Conservation (phyloP, 495 filamentous ascomycete genomes). For the Ramalina peruviana region DNA sequence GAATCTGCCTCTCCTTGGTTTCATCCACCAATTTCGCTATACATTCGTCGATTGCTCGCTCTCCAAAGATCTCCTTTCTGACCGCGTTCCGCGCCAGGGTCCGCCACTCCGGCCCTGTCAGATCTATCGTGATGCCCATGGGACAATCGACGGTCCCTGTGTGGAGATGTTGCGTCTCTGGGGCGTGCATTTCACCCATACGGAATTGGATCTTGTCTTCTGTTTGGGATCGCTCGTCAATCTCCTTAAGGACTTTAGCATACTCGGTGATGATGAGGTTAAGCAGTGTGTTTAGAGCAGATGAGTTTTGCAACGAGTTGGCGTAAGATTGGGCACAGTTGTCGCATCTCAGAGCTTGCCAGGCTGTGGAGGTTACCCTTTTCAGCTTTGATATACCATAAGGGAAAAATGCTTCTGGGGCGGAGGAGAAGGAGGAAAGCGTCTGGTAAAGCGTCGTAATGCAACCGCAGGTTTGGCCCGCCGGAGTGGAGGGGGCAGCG, state of each 20-base stretch:
- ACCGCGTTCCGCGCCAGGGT: conserved; percentile 11
- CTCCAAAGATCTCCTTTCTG: conserved; percentile 5
- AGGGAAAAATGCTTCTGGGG: conserved; percentile 8
- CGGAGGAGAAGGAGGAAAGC: conserved; percentile 6
- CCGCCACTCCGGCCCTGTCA: conserved; percentile 11
- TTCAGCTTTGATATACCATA: conserved; percentile 1
- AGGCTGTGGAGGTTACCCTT: background rate
- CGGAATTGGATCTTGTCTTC: conserved; percentile 7
- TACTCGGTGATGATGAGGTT: conserved; percentile 8
- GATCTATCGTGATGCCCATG: conserved; percentile 13
- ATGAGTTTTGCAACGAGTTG: conserved; percentile 12
- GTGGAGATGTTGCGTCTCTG: conserved; percentile 2
- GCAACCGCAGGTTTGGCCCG: conserved; percentile 3
- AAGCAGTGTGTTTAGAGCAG: conserved; percentile 7
- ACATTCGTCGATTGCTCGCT: background rate
- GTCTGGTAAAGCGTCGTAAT: conserved; percentile 9
- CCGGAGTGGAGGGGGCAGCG: background rate
- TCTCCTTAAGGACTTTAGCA: conserved; percentile 8
- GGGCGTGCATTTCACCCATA: conserved; percentile 3
- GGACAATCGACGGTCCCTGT: conserved; percentile 12
- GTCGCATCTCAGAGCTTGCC: conserved; percentile 1
- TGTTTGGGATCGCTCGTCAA: conserved; percentile 5
- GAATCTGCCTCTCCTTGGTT: conserved; percentile 4
- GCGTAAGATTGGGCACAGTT: conserved; percentile 4
- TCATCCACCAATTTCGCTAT: conserved; percentile 3